Conservation (phyloP, 2,329 filamentous ascomycete species). For the Paecilomyces niveus region DNA sequence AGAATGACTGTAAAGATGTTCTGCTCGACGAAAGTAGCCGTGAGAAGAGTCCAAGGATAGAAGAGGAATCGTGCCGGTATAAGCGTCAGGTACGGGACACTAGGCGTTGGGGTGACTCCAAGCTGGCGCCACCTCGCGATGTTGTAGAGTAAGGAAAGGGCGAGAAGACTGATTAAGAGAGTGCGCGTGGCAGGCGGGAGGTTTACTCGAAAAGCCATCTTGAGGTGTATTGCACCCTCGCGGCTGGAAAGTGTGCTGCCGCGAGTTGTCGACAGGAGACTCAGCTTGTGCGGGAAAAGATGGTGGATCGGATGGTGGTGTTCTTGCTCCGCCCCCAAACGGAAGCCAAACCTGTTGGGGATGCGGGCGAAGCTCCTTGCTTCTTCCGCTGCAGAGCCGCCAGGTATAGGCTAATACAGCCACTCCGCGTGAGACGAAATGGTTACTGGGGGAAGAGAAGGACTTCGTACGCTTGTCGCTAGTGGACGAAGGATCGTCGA, state of each 20-base stretch:
- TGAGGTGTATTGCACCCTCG: conserved; percentile 23
- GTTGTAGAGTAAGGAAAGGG: conserved; percentile 72
- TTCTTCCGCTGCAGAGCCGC: neutral
- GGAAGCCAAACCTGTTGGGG: neutral
- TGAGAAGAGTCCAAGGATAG: conserved; percentile 89
- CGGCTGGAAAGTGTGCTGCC: conserved; percentile 14
- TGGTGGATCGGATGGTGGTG: conserved; percentile 3
- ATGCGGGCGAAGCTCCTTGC: conserved; percentile 2
- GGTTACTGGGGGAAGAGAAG: neutral
- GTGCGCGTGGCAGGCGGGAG: conserved; percentile 85
- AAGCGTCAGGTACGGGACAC: conserved; percentile 80
- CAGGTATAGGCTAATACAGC: neutral
- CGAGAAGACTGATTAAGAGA: conserved; percentile 65
- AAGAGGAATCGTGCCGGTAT: conserved; percentile 75
- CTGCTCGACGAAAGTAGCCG: conserved; percentile 82
- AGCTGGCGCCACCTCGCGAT: conserved; percentile 55
- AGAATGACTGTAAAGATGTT: conserved; percentile 82
- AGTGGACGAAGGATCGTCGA: neutral
- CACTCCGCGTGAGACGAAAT: neutral
- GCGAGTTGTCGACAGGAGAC: conserved; percentile 13
- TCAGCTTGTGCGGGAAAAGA: conserved; percentile 6
- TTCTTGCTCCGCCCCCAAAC: conserved; percentile 3
- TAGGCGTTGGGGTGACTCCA: conserved; percentile 58
- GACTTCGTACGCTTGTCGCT: neutral
- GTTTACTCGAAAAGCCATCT: conserved; percentile 76